Evolutionary conservation across 192 early-diverging fungal species (phyloP).

Genomic region (Podila epigama): DNA sequence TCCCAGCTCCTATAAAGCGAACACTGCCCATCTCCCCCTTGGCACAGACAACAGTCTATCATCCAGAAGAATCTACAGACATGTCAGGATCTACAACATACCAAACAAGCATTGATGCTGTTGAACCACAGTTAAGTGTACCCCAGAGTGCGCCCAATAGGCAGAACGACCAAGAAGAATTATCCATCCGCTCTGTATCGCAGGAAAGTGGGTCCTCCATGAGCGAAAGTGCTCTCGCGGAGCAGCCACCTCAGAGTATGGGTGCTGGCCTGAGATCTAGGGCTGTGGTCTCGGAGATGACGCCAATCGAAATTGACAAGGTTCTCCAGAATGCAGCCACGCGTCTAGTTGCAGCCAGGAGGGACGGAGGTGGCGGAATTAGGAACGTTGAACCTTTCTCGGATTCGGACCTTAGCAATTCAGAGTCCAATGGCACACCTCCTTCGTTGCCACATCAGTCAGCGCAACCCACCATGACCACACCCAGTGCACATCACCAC

Average conservation of each 20-base stretch:
- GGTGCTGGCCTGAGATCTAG: constrained; percentile 16
- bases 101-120: background rate
- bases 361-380: background rate
- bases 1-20: background rate
- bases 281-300: constrained; percentile 26
- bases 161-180: background rate
- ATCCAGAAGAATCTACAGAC: background rate
- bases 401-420: background rate
- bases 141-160: background rate
- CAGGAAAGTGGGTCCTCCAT: background rate
- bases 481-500: background rate
- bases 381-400: background rate
- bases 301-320: constrained; percentile 23
- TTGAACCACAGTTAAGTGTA: background rate
- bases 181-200: background rate
- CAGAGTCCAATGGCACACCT: no score
- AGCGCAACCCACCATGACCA: background rate
- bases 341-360: constrained; percentile 11
- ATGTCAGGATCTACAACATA: background rate
- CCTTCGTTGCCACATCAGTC: background rate
- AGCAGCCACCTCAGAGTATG: background rate
- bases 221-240: background rate
- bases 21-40: constrained; percentile 39
- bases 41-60: constrained; percentile 2
- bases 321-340: constrained; percentile 25